These are phyloP conservation scores for Aspergillus awamori DNA, from an alignment of 2,329 filamentous ascomycete species.

Conservation along the genomic window DNA sequence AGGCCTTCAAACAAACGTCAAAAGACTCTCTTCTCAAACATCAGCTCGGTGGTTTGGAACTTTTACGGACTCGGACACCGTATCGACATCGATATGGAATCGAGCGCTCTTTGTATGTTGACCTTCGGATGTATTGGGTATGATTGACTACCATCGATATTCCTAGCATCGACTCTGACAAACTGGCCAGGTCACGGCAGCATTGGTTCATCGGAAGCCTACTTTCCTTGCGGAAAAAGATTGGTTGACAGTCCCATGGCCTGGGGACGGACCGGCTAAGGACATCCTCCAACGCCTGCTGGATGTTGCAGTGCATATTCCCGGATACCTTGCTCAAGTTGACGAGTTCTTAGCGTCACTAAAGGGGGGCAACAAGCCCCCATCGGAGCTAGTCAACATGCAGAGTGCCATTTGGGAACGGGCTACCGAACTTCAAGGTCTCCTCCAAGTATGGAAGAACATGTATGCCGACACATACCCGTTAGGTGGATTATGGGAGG, in stretches of 20 bases:
- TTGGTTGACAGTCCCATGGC: conserved; percentile 32
- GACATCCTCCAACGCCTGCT: conserved; percentile 30
- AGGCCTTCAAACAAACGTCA: conserved; percentile 33
- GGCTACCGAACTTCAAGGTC: conserved; percentile 23
- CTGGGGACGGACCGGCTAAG: conserved; percentile 20
- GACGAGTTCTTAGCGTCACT: conserved; percentile 24
- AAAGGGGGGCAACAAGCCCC: neutral
- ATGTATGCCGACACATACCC: conserved; percentile 22
- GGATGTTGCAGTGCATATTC: conserved; percentile 31
- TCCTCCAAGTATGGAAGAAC: conserved; percentile 26
- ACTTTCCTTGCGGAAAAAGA: conserved; percentile 28
- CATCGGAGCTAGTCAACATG: conserved; percentile 17
- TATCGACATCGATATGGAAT: conserved; percentile 30
- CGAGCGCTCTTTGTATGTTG: conserved; percentile 30
- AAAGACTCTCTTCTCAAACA: conserved; percentile 29
- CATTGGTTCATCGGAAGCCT: conserved; percentile 26
- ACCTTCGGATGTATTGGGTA: conserved; percentile 34
- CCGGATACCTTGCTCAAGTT: conserved; percentile 25
- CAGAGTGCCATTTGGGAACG: conserved; percentile 25
- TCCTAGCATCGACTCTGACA: neutral
- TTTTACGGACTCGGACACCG: conserved; percentile 26
- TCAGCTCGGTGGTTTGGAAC: conserved; percentile 29
- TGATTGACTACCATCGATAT: neutral
- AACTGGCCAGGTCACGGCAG: conserved; percentile 26
- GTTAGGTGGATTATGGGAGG: conserved; percentile 20